Percentiles rank a stretch among this genome's conserved stretches.
These are phyloP conservation scores for Epichloe festucae DNA, from an alignment of 2,329 filamentous ascomycete species.

Conservation along the genomic window DNA sequence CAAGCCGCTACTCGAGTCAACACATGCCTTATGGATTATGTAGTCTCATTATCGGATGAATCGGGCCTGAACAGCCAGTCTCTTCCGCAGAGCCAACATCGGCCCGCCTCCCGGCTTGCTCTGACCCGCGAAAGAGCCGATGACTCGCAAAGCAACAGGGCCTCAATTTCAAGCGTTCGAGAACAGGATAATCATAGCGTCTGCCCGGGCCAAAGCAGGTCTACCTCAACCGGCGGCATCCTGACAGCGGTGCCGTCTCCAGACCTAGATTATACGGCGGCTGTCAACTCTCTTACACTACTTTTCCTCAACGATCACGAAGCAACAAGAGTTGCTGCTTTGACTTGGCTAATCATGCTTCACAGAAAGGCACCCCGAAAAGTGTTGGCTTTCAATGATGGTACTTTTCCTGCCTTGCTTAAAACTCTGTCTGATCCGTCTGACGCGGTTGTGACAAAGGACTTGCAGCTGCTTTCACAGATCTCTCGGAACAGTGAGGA, in stretches of 20 bases:
- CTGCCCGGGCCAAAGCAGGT: constrained; percentile 35
- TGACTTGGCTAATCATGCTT: constrained; percentile 96
- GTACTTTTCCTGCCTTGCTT: constrained; percentile 87
- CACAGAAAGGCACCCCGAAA: constrained; percentile 90
- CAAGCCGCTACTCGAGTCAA: constrained; percentile 85
- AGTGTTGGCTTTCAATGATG: constrained; percentile 89
- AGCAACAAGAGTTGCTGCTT: constrained; percentile 80
- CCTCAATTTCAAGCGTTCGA: constrained; percentile 38
- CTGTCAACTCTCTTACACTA: constrained; percentile 82
- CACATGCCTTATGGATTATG: constrained; percentile 81
- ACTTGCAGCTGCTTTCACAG: constrained; percentile 84
- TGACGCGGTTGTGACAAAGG: constrained; percentile 89
- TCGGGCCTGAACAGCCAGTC: constrained; percentile 17
- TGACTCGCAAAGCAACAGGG: constrained; percentile 34
- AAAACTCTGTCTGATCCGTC: constrained; percentile 94
- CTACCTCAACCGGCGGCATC: constrained; percentile 31
- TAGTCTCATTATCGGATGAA: constrained; percentile 78
- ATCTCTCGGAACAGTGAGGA: constrained; percentile 96
- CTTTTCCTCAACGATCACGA: constrained; percentile 96
- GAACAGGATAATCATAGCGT: constrained; percentile 41
- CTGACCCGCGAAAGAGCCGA: constrained; percentile 32
- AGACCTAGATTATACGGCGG: constrained; percentile 90
- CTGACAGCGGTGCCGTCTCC: constrained; percentile 32
- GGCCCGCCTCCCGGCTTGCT: constrained; percentile 27
- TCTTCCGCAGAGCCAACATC: constrained; percentile 14